phyloP scores from a whole-genome alignment of 2,329 filamentous ascomycete species.

The Colletotrichum brevisporum region DNA sequence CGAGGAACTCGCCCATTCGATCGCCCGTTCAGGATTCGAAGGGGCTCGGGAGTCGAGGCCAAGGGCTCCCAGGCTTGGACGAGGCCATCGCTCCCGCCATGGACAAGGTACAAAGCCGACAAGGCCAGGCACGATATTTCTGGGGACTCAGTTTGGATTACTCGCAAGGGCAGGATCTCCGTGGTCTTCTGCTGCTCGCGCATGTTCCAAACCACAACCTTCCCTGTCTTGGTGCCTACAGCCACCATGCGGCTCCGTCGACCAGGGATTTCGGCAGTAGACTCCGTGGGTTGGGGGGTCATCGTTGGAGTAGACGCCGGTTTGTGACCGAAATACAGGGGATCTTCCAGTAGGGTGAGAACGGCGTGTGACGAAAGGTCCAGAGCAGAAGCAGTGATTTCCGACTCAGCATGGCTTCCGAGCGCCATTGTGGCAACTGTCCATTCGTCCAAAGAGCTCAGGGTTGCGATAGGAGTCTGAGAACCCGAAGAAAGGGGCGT shows the following conservation, averaged over 20 bases:
- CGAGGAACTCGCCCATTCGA: slow-evolving; percentile 87
- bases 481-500: slow-evolving; percentile 30
- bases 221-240: slow-evolving; percentile 83
- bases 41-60: slow-evolving; percentile 81
- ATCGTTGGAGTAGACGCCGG: slow-evolving; percentile 58
- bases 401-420: slow-evolving; percentile 61
- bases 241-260: slow-evolving; percentile 86
- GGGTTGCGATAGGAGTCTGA: slow-evolving; percentile 30
- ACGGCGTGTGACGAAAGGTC: slow-evolving; percentile 82
- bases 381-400: slow-evolving; percentile 78
- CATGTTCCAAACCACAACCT: slow-evolving; percentile 88
- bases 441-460: slow-evolving; percentile 39
- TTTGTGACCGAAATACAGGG: slow-evolving; percentile 67
- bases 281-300: slow-evolving; percentile 57
- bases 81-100: slow-evolving; percentile 94
- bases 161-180: slow-evolving; percentile 78
- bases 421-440: slow-evolving; percentile 23
- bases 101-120: slow-evolving; percentile 88
- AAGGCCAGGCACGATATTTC: slow-evolving; percentile 86
- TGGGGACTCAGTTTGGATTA: slow-evolving; percentile 92
- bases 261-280: slow-evolving; percentile 78
- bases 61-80: slow-evolving; percentile 98
- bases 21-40: slow-evolving; percentile 88
- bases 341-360: slow-evolving; percentile 83
- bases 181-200: slow-evolving; percentile 76